Evolutionary conservation across 495 filamentous ascomycete species (phyloP), one percentile per base, ranked within the genome.

Genomic region (Copromyces sp.): DNA sequence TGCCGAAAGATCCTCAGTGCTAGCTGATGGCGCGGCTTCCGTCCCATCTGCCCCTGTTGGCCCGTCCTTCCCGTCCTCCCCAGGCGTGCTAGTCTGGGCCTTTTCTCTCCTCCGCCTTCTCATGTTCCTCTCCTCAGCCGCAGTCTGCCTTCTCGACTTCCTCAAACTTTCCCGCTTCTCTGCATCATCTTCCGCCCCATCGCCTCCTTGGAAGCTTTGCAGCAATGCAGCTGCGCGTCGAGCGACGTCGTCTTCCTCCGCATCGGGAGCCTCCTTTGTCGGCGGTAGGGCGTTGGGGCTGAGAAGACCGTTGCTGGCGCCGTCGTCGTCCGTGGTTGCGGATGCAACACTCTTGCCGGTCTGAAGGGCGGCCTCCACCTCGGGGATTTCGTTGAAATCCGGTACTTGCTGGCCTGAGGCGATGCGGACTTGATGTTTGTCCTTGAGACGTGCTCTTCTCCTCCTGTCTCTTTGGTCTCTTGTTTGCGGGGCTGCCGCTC

Each of bases 341-440:
- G 77, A 78, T 8, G 71, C 74, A 20, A 70, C 41, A 74, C 74
- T 79, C 65, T 73, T 77, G 37, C 72, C 47, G 38, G 59, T 68
- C 11, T 72, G 69, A 14, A 80, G 70, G 9, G 74, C 80, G 17
- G 76, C 79, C 75, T 86, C 86, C 12, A 82, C 80, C 69, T 83
- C 86, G 24, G 84, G 81, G 32, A 86, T 82, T 53, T 88, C 89
- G 73, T 84, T 80, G 40, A 88, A 73, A 72, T 95, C 92, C 2
- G 93, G 93, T 39, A 94, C 90, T 76, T 92, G 87, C 76, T 96
- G 93, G 20, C 94, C 94, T 5, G 90, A 94, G 9, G 94, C 93
- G 71, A 97, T 87, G 70, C 94, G 92, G n/a, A 97, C 90, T 79
- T 96, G 91, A 79, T 97, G 93, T n/a, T 90, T 86, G 77, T 96